Evolutionary conservation across 768 basidiomycete genomes (phyloP), one percentile per base, ranked within the genome.

Genomic region (Chiua virens): DNA sequence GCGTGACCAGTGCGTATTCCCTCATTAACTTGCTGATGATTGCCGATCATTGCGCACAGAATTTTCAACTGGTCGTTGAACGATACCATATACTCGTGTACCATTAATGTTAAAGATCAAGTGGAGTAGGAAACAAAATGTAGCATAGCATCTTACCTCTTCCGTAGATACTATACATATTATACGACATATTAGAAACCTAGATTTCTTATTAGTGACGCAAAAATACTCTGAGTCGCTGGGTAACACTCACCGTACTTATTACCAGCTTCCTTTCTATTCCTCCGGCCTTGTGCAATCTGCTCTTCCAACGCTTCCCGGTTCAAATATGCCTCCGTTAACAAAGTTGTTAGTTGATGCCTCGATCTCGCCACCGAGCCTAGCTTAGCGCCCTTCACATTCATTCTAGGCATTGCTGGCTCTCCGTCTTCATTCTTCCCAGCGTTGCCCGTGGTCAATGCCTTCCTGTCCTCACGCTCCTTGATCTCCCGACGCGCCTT

Each of bases 201-300:
- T 67, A 36, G 5, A 46, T 22, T 8, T 9, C 20, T 25, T 13
- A 9, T 21, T 6, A 50, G 30, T 21, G 10, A n/a, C 8, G 1
- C 4, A 8, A 20, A 23, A 2, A 17, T 11, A 20, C 7, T 4
- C 3, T 13, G 8, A 23, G n/a, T 3, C n/a, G n/a, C n/a, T n/a
- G n/a, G 8, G 1, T 28, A 42, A 25, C n/a, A 71, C 79, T 53
- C 59, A 86, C 92, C 92, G 59, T 94, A 93, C 78, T 93, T 94
- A 70, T 90, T 92, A 10, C 92, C 92, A 0, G 92, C 90, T 63
- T 92, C 89, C 66, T 93, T 93, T 54, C 90, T 78, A 61, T 93
- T 93, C 54, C 87, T 75, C 54, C 85, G 78, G 3, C 86, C 90
- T 67, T 91, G 83, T 0, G 92, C 91, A 57, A 93, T 90, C 71